Evolutionary conservation across 2,329 filamentous ascomycete species (phyloP), one percentile per base, ranked within the genome.

Genomic region (Cryphonectria naterciae): DNA sequence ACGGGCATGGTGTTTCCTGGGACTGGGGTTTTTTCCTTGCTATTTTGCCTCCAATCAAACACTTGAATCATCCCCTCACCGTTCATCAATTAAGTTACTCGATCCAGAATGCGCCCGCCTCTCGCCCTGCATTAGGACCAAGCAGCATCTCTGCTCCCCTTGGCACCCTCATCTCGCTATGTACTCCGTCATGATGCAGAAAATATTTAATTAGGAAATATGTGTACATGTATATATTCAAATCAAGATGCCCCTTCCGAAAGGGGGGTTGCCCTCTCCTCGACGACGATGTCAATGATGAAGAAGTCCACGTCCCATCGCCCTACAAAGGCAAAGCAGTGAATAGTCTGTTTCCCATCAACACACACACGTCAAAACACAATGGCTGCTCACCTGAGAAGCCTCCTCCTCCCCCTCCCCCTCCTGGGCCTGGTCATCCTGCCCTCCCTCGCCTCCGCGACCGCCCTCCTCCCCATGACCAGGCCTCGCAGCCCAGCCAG

Each of bases 401-500:
- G 22, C 11, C 19, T 62, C 35, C 8, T 39, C 11, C 5, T 69
- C 4, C 58, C n/a, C 19, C 10, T 39, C 11, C 5, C 69, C 7
- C 58, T 73, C 67, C 39, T 68, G 39, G 46, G 60, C 25, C 67
- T 73, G 22, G 25, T 65, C n/a, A 37, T 60, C 69, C 64, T 72
- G 28, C 43, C n/a, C 43, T 49, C 72, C 17, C 13, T 69, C 5
- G 67, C 32, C 35, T 64, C 60, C 13, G 52, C 22, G 15, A 41
- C 35, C 56, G 65, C 69, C 17, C 32, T 6, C 19, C 41, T 68
- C n/a, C 66, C 69, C 63, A 67, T 49, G 28, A 32, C 35, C 39
- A 19, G 43, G 52, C 73, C 70, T 28, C 67, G 68, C 32, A 69
- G 64, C 41, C 75, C 75, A 43, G 67, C 69, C 17, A 70, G 25